Base-by-base conservation (phyloP, 495 filamentous ascomycete species). In the Darksidea phi region DNA sequence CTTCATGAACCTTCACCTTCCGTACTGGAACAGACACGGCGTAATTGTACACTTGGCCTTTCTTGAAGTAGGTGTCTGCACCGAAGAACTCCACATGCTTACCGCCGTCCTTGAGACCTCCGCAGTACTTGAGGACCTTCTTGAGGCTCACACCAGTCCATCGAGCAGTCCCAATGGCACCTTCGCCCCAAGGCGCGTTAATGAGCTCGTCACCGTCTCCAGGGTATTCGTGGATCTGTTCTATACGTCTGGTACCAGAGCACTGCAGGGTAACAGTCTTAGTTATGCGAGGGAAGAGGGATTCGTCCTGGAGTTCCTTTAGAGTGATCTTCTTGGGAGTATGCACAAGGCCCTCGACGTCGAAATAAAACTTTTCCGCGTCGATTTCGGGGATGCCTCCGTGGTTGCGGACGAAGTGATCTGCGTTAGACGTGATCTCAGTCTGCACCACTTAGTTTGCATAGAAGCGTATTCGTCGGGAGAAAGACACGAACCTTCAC, bases 171-270 rank as follows among this genome's bases (percentile, higher is more conserved):
- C 82, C 82, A 42, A 89, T 89, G 6, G 85, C 86, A 48, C 86
- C 83, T 61, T 85, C 83, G 10, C 79, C 82, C 70, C 70, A 74
- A n/a, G 86, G 86, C 0, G 86, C 85, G 45, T 88, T 84, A 57
- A 84, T 84, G 37, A 88, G 76, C 62, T 88, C 86, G 54, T 87
- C 84, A 13, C 85, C 85, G 41, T 88, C 82, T 26, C 86, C 85
- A 3, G 79, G 77, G 67, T 87, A 88, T 28, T 80, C 54, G 41
- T 63, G 55, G 50, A 88, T 88, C 62, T 88, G 86, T 70, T 88
- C 86, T 46, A 87, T 81, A 0, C 85, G 80, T 13, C 85, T 79
- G 5, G 84, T 88, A n/a, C 85, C 86, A 10, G 79, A 82, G 72
- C 86, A 89, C 57, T 88, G 86, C 1, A 89, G 82, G 0, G 83